These are phyloP conservation scores for Cryptomeria japonica DNA, from an alignment of 75 land plant species.

Conservation along the genomic window DNA sequence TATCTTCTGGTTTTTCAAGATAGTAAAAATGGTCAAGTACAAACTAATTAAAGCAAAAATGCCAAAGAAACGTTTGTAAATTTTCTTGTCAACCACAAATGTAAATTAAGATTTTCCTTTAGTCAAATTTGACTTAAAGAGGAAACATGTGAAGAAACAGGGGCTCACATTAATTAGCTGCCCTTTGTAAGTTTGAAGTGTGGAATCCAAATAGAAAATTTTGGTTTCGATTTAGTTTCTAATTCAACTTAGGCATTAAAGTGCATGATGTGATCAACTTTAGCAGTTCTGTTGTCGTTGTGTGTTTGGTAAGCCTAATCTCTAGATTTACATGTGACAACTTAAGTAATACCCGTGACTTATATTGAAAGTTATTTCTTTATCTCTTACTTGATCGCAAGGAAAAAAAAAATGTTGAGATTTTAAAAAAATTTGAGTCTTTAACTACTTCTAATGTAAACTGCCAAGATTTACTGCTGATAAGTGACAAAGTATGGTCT, in stretches of 20 bases:
- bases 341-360: no score
- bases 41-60: constrained; percentile 47
- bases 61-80: neutral
- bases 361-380: neutral
- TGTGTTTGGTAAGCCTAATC: neutral
- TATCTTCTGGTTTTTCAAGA: constrained; percentile 92
- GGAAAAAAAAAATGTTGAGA: neutral
- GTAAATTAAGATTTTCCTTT: neutral
- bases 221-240: neutral
- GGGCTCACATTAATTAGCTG: neutral
- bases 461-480: neutral
- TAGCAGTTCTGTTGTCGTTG: neutral
- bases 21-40: constrained; percentile 81
- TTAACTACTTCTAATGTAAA: neutral
- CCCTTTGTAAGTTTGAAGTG: neutral
- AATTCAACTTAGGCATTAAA: neutral
- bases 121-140: neutral
- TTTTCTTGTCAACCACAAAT: neutral
- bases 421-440: no score
- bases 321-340: neutral
- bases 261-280: neutral
- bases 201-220: neutral
- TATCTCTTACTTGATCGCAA: neutral
- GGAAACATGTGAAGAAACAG: neutral
- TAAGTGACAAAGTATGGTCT: neutral